Evolutionary conservation across 2,329 filamentous ascomycete genomes (phyloP).

Genomic region (Paraconiothyrium sp.): DNA sequence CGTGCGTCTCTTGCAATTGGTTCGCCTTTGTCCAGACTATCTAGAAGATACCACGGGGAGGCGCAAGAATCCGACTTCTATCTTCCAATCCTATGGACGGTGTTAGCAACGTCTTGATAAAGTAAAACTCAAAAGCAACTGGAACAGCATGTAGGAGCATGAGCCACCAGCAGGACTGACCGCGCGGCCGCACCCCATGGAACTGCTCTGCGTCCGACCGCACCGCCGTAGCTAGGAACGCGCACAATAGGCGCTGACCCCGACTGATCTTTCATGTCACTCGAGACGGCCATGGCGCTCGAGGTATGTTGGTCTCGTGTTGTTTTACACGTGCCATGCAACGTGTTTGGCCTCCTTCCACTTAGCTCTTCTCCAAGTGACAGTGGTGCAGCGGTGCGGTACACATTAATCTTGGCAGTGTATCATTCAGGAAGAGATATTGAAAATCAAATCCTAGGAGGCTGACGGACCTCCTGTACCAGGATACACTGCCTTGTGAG

Average conservation of each 20-base stretch:
- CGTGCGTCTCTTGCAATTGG: conserved; percentile 47
- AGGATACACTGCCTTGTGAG: neutral
- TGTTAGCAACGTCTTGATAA: neutral
- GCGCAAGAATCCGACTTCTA: conserved; percentile 50
- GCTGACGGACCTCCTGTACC: too few relatives aligned
- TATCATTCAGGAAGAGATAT: neutral
- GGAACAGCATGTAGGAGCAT: neutral
- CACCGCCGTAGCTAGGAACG: neutral
- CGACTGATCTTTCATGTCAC: neutral
- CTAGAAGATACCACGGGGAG: conserved; percentile 49
- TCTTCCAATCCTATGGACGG: conserved; percentile 26
- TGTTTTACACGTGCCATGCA: neutral
- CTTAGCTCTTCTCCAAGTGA: neutral
- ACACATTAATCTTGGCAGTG: neutral
- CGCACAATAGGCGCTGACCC: conserved; percentile 5
- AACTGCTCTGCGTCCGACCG: neutral
- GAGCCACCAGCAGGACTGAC: neutral
- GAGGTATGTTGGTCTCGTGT: neutral
- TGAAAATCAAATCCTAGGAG: neutral
- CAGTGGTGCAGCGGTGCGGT: conserved; percentile 4
- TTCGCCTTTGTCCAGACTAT: conserved; percentile 43
- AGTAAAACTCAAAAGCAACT: neutral
- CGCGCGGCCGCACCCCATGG: neutral
- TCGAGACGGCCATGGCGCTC: neutral
- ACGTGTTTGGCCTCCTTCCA: neutral